Percentiles rank a stretch among this genome's conserved stretches.
phyloP scores from a whole-genome alignment of 2,329 filamentous ascomycete species.

The Arachnomyces sp. region DNA sequence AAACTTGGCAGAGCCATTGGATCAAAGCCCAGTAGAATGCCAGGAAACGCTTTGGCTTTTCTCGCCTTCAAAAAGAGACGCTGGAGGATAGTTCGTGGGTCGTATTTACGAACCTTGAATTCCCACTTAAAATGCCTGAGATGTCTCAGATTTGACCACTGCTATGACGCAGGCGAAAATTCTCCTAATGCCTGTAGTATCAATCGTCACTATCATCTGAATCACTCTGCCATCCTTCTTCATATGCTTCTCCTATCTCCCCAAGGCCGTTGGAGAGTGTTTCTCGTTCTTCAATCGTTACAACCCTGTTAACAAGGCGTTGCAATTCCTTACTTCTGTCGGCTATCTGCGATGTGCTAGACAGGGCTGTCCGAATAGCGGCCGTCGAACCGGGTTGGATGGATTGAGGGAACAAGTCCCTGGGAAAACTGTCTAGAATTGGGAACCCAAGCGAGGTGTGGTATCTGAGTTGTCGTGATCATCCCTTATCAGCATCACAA shows the following conservation, averaged over 20 bases:
- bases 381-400: slow-evolving; percentile 38
- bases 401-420: slow-evolving; percentile 54
- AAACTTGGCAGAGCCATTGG: no score
- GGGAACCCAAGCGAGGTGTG: slow-evolving; percentile 57
- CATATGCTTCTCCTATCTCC: slow-evolving; percentile 79
- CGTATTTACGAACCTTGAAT: no score
- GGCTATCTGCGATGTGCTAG: slow-evolving; percentile 68
- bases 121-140: no score
- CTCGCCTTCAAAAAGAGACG: no score
- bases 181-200: slow-evolving; percentile 6
- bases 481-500: no score
- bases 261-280: slow-evolving; percentile 71
- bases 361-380: slow-evolving; percentile 51
- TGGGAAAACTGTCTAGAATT: slow-evolving; percentile 74
- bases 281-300: slow-evolving; percentile 74
- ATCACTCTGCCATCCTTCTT: slow-evolving; percentile 77
- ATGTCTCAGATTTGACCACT: no score
- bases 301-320: slow-evolving; percentile 52
- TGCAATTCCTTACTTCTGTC: slow-evolving; percentile 60
- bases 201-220: slow-evolving; percentile 38
- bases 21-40: no score
- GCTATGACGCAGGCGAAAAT: background rate
- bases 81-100: no score
- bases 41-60: no score
- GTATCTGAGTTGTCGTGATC: slow-evolving; percentile 21